Evolutionary conservation across 805 yeast genomes (phyloP).

Genomic region (Metschnikowia shivogae): DNA sequence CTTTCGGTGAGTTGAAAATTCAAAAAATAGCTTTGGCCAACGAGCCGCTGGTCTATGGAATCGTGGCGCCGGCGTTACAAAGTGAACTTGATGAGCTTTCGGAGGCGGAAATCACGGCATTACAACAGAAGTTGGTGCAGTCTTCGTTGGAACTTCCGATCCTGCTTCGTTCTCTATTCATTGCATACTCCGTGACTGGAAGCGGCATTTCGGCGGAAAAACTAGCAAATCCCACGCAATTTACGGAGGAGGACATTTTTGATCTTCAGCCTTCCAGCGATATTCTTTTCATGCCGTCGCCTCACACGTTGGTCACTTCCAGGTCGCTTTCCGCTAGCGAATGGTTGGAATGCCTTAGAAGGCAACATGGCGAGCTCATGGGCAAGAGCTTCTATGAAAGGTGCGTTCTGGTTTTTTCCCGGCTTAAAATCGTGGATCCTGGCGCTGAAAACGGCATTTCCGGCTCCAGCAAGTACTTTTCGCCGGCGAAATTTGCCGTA

Average conservation of each 20-base stretch:
- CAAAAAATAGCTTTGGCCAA: neutral
- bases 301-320: neutral
- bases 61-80: conserved; percentile 1
- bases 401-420: conserved; percentile 4
- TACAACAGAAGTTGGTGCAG: neutral
- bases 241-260: conserved; percentile 13
- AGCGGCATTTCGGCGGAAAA: neutral
- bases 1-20: neutral
- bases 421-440: conserved; percentile 14
- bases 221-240: conserved; percentile 2
- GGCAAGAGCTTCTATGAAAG: conserved; percentile 1
- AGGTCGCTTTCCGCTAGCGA: neutral
- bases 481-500: conserved; percentile 8
- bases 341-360: conserved; percentile 1
- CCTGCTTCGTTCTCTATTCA: neutral
- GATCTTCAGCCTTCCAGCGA: conserved; percentile 3
- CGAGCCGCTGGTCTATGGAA: neutral
- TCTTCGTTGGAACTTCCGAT: neutral
- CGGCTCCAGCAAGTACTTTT: conserved; percentile 29
- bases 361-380: neutral
- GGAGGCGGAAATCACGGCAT: neutral
- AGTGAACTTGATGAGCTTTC: conserved; percentile 4
- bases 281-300: neutral
- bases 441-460: conserved; percentile 12
- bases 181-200: neutral